phyloP scores from a whole-genome alignment of 805 yeast genomes.

The Cephaloascus fragrans region DNA sequence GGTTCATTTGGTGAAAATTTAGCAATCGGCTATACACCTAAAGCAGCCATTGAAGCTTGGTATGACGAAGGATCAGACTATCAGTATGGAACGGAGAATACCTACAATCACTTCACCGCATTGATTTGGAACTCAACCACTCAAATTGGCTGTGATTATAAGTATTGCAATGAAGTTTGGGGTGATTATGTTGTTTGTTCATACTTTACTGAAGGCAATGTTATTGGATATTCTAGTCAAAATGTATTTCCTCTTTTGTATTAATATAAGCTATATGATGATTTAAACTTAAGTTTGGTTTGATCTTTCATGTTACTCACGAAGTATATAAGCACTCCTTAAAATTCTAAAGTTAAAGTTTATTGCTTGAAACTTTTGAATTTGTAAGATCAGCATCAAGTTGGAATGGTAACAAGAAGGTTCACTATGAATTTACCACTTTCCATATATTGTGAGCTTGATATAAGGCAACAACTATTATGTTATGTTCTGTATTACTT shows the following conservation, averaged over 20 bases:
- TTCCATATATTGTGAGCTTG: no score
- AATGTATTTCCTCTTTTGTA: slow-evolving; percentile 14
- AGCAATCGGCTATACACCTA: slow-evolving; percentile 24
- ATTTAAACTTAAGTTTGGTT: no score
- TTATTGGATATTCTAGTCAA: slow-evolving; percentile 12
- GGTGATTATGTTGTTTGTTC: slow-evolving; percentile 27
- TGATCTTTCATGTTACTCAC: no score
- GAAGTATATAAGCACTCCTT: no score
- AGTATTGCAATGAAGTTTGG: slow-evolving; percentile 21
- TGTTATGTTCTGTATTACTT: no score
- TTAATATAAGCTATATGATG: no score
- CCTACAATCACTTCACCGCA: slow-evolving; percentile 29
- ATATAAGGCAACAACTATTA: no score
- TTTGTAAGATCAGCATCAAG: no score
- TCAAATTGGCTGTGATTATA: slow-evolving; percentile 24
- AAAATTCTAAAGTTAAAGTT: no score
- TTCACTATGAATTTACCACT: no score
- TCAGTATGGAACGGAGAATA: slow-evolving; percentile 14
- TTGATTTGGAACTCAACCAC: slow-evolving; percentile 24
- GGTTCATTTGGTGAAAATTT: slow-evolving; percentile 29
- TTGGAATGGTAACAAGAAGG: no score
- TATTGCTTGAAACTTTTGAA: no score
- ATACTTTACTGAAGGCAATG: slow-evolving; percentile 22
- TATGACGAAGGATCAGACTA: slow-evolving; percentile 23
- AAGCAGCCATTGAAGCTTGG: slow-evolving; percentile 28